Evolutionary conservation across 441 rosid species (phyloP).

Genomic region (Manihot esculenta): DNA sequence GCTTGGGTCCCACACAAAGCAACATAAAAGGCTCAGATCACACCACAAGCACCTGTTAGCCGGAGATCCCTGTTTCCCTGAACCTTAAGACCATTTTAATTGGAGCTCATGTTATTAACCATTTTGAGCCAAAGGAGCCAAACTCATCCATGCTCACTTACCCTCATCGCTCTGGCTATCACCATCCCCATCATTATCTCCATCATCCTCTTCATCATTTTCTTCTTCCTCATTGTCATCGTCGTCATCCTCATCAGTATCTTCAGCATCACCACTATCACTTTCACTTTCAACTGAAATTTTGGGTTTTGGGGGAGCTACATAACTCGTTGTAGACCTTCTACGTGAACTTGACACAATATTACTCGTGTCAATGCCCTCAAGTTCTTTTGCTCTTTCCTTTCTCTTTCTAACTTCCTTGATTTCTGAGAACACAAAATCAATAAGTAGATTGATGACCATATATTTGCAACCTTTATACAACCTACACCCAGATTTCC

Average conservation of each 20-base stretch:
- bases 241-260: slow-evolving; percentile 28
- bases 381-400: slow-evolving; percentile 80
- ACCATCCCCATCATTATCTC: slow-evolving; percentile 32
- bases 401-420: slow-evolving; percentile 77
- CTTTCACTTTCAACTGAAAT: slow-evolving; percentile 46
- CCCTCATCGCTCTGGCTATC: slow-evolving; percentile 56
- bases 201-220: slow-evolving; percentile 32
- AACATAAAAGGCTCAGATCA: too few species aligned
- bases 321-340: slow-evolving; percentile 62
- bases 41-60: too few species aligned
- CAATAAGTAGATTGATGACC: too few species aligned
- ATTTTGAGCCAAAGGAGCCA: slow-evolving; percentile 13
- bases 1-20: too few species aligned
- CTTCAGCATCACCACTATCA: slow-evolving; percentile 35
- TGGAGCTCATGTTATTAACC: neutral
- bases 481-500: neutral
- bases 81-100: neutral
- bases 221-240: slow-evolving; percentile 36
- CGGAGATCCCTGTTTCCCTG: too few species aligned
- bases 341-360: slow-evolving; percentile 85
- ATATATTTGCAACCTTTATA: neutral
- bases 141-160: slow-evolving; percentile 24
- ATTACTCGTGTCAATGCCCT: slow-evolving; percentile 84
- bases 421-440: slow-evolving; percentile 50
- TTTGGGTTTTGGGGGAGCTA: slow-evolving; percentile 68